phyloP scores from a whole-genome alignment of 495 filamentous ascomycete species.

The Lasiosphaeria hispida region DNA sequence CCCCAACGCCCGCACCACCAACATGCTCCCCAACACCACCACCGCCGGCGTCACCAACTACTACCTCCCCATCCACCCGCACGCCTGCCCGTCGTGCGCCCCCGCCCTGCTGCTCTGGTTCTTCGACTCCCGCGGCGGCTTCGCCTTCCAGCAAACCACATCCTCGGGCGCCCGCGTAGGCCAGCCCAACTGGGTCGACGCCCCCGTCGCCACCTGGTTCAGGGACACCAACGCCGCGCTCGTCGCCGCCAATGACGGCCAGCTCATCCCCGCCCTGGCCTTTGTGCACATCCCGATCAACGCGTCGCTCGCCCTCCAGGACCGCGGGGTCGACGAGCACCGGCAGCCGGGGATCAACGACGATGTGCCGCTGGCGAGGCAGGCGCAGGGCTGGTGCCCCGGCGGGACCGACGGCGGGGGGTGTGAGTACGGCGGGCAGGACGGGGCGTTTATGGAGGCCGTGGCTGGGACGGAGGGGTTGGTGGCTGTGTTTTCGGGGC shows the following conservation, averaged over 20 bases:
- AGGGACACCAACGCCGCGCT: slow-evolving; percentile 44
- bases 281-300: slow-evolving; percentile 72
- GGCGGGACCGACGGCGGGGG: slow-evolving; percentile 40
- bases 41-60: slow-evolving; percentile 68
- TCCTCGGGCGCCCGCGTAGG: slow-evolving; percentile 25
- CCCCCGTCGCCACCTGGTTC: slow-evolving; percentile 62
- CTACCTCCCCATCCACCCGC: slow-evolving; percentile 50
- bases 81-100: slow-evolving; percentile 25
- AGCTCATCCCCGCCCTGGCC: slow-evolving; percentile 58
- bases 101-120: slow-evolving; percentile 65
- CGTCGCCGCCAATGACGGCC: slow-evolving; percentile 26
- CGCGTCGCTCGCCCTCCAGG: slow-evolving; percentile 54
- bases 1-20: slow-evolving; percentile 52
- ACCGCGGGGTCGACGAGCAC: slow-evolving; percentile 37
- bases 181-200: slow-evolving; percentile 47
- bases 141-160: slow-evolving; percentile 46
- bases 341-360: slow-evolving; percentile 65
- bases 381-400: slow-evolving; percentile 49
- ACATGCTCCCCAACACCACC: slow-evolving; percentile 35
- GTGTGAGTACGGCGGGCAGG: slow-evolving; percentile 52
- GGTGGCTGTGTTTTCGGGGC: slow-evolving; percentile 63
- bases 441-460: slow-evolving; percentile 64
- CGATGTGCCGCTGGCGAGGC: slow-evolving; percentile 52
- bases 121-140: slow-evolving; percentile 69
- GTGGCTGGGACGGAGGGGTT: slow-evolving; percentile 55